phyloP scores from a whole-genome alignment of 2,329 filamentous ascomycete species.

The Penicillium sp. region DNA sequence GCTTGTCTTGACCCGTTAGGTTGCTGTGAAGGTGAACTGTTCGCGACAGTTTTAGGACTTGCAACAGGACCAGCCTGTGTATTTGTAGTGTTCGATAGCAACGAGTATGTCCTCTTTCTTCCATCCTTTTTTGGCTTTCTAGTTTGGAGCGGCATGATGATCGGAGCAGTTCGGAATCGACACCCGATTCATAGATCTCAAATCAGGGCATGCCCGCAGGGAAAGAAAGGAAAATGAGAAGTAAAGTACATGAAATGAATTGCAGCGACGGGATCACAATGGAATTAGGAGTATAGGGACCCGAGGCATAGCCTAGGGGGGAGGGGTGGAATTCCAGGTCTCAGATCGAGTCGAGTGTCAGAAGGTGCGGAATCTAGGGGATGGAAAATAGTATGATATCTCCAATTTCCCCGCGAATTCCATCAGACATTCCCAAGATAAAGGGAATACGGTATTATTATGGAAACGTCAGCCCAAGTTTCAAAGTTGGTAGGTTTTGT shows the following conservation, averaged over 20 bases:
- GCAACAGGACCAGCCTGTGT: conserved; percentile 24
- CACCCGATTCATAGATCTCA: conserved; percentile 13
- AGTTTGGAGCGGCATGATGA: conserved; percentile 34
- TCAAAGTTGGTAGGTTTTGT: conserved; percentile 2
- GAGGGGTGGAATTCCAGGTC: conserved; percentile 21
- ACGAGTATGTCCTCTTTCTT: conserved; percentile 27
- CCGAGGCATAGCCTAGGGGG: conserved; percentile 23
- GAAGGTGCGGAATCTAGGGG: conserved; percentile 22
- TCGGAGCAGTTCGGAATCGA: conserved; percentile 16
- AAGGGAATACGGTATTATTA: conserved; percentile 9
- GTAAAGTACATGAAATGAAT: conserved; percentile 10
- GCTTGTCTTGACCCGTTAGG: conserved; percentile 17
- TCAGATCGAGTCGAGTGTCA: conserved; percentile 16
- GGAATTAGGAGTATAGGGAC: conserved; percentile 14
- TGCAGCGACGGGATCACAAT: conserved; percentile 4
- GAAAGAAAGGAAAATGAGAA: not conserved
- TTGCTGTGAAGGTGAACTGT: conserved; percentile 14
- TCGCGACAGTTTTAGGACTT: conserved; percentile 19
- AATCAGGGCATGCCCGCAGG: conserved; percentile 4
- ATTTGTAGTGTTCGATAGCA: conserved; percentile 25
- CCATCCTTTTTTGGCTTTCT: conserved; percentile 33
- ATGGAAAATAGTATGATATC: conserved; percentile 19
- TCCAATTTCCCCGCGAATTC: conserved; percentile 23
- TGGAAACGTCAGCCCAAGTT: conserved; percentile 16
- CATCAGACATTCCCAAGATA: conserved; percentile 14